Evolutionary conservation across 768 basidiomycete genomes (phyloP).

Genomic region (Hysterangium stoloniferum): DNA sequence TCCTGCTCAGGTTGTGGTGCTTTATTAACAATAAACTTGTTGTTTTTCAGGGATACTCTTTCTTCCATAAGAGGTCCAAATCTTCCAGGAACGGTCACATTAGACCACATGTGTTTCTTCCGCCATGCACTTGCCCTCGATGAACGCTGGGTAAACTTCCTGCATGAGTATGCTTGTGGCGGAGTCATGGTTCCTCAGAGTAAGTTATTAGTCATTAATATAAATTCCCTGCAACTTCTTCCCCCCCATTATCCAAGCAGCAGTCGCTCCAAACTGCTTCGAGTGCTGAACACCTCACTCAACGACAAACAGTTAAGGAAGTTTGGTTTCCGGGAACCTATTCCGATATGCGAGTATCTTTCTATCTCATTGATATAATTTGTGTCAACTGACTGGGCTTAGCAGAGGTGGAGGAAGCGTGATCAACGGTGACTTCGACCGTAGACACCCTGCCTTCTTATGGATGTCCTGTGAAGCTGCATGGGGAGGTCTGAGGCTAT

Average conservation of each 20-base stretch:
- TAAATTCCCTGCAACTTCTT: too few relatives aligned
- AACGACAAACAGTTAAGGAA: too few relatives aligned
- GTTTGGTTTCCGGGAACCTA: conserved; percentile 37
- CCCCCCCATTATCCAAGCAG: too few relatives aligned
- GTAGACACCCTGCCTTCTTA: conserved; percentile 16
- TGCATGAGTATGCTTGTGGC: conserved; percentile 31
- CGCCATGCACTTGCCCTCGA: conserved; percentile 42
- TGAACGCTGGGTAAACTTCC: conserved; percentile 39
- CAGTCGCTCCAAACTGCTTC: too few relatives aligned
- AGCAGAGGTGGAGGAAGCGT: conserved; percentile 21
- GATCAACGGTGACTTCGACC: conserved; percentile 8
- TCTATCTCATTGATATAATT: not conserved
- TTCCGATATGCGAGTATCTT: conserved; percentile 30
- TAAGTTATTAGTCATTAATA: too few relatives aligned
- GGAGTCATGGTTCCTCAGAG: not conserved
- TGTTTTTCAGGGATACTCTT: conserved; percentile 34
- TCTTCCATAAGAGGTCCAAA: conserved; percentile 29
- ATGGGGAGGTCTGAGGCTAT: conserved; percentile 20
- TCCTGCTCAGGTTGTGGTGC: not conserved
- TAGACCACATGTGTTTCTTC: conserved; percentile 33
- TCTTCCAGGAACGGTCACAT: conserved; percentile 27
- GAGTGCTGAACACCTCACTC: too few relatives aligned
- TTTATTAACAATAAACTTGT: too few relatives aligned
- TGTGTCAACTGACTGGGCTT: too few relatives aligned
- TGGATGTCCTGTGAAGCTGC: conserved; percentile 30